Evolutionary conservation across 441 rosid species (phyloP).

Genomic region (Dalechampia spathulata): DNA sequence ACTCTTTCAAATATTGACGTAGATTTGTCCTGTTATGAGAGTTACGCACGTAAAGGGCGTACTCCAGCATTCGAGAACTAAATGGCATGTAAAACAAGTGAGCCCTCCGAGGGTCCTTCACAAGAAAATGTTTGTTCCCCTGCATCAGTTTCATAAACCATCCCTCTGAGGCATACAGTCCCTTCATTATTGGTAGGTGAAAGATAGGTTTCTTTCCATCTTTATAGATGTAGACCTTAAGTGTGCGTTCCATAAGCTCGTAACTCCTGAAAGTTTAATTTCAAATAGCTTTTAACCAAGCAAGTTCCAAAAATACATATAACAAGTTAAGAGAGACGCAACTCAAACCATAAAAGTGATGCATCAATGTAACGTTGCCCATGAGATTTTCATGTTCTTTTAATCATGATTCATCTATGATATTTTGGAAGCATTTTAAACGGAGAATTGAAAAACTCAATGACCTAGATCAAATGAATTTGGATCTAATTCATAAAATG

Average conservation of each 20-base stretch:
- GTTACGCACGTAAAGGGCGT: conserved; percentile 41
- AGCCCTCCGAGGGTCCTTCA: conserved; percentile 50
- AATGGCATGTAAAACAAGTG: conserved; percentile 77
- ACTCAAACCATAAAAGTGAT: too few relatives aligned
- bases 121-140: conserved; percentile 33
- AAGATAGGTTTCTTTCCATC: conserved; percentile 76
- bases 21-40: conserved; percentile 53
- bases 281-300: too few relatives aligned
- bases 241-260: conserved; percentile 67
- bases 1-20: conserved; percentile 48
- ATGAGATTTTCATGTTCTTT: too few relatives aligned
- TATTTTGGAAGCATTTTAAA: too few relatives aligned
- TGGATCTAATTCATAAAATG: too few relatives aligned
- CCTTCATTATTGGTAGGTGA: conserved; percentile 74
- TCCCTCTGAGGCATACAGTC: conserved; percentile 81
- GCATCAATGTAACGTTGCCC: too few relatives aligned
- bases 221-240: conserved; percentile 66
- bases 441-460: too few relatives aligned
- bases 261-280: conserved; percentile 76
- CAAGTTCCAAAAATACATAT: too few relatives aligned
- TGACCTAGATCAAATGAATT: too few relatives aligned
- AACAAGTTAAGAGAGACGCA: too few relatives aligned
- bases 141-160: conserved; percentile 72
- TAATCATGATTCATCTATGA: too few relatives aligned
- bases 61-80: conserved; percentile 65